Percentiles rank a stretch among this genome's conserved stretches.
These are phyloP conservation scores for Carex parvula DNA, from an alignment of 176 grass and related monocot genomes.

Conservation along the genomic window DNA sequence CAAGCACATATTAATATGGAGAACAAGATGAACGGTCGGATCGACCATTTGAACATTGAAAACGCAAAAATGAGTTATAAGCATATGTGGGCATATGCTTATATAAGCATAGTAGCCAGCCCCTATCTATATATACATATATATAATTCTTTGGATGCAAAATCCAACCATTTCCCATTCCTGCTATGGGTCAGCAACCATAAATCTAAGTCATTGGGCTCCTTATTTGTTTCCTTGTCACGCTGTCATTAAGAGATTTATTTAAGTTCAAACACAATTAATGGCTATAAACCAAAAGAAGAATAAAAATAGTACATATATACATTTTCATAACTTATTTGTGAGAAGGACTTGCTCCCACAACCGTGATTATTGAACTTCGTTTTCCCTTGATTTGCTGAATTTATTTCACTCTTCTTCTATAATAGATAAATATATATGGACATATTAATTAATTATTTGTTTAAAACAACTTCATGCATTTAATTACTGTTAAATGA, in stretches of 20 bases:
- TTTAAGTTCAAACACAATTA: no score
- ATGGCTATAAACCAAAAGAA: neutral
- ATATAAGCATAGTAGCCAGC: no score
- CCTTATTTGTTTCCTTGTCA: neutral
- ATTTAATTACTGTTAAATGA: no score
- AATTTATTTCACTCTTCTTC: neutral
- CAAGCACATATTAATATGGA: no score
- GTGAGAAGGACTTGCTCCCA: neutral
- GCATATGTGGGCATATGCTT: no score
- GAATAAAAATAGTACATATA: neutral
- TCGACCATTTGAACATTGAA: no score
- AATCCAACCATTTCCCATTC: neutral
- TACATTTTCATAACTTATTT: conserved; percentile 1
- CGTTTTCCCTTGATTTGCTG: neutral
- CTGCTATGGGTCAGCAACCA: neutral
- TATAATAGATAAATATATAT: neutral
- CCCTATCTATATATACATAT: no score
- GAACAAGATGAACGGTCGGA: no score
- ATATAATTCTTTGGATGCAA: neutral
- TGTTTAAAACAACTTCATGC: neutral
- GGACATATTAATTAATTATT: neutral
- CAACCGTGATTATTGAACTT: neutral
- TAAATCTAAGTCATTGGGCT: neutral
- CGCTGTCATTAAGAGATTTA: neutral
- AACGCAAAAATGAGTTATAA: no score